Percentiles rank a stretch among this genome's conserved stretches.
Evolutionary conservation across 306 rosid species (phyloP).

Genomic region (Pterocarpus macrocarpus): DNA sequence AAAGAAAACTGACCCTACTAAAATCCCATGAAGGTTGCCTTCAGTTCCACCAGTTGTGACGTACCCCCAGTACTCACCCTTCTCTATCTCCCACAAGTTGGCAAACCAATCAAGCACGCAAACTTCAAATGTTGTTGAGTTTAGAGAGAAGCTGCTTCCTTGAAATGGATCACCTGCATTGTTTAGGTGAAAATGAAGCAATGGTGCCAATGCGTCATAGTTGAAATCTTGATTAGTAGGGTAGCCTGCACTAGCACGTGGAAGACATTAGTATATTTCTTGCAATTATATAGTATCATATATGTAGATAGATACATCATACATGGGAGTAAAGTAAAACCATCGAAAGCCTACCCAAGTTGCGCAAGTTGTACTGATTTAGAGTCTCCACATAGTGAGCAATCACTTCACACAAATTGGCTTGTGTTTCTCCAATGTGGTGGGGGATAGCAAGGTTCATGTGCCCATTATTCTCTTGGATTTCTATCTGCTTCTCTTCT

Average conservation of each 20-base stretch:
- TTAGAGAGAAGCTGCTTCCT: constrained; percentile 63
- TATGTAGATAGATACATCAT: no score
- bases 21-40: constrained; percentile 81
- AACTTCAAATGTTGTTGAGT: constrained; percentile 72
- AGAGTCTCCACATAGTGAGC: not conserved
- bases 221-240: constrained; percentile 63
- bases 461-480: no score
- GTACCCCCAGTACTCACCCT: constrained; percentile 80
- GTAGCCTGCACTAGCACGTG: not conserved
- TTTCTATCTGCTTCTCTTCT: not conserved
- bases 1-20: constrained; percentile 65
- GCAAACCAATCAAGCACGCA: constrained; percentile 86
- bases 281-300: not conserved
- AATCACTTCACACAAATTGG: constrained; percentile 14
- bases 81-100: constrained; percentile 73
- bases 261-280: not conserved
- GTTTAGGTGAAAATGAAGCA: constrained; percentile 71
- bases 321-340: no score
- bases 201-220: constrained; percentile 64
- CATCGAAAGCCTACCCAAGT: not conserved
- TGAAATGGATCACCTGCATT: constrained; percentile 81
- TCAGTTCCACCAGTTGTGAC: constrained; percentile 84
- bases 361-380: not conserved
- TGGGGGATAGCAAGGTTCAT: constrained; percentile 4
- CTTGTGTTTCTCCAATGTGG: not conserved